phyloP scores from a whole-genome alignment of 2,329 filamentous ascomycete species.

The Phaeosphaeria sp. region DNA sequence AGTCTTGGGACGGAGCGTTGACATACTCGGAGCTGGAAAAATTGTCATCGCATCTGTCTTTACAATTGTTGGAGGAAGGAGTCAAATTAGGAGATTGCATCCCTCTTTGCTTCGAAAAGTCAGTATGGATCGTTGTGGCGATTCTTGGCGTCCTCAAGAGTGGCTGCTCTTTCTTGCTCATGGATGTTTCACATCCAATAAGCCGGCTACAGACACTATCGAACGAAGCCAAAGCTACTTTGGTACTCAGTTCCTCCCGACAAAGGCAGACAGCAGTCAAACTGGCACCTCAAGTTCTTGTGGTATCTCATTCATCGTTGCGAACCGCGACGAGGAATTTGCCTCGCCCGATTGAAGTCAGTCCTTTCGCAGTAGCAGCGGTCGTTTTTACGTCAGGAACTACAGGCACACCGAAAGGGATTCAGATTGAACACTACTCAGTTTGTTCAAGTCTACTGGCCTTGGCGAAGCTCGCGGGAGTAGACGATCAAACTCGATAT shows the following conservation, averaged over 20 bases:
- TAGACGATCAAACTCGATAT: neutral
- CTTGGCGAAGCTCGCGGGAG: neutral
- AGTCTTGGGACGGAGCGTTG: constrained; percentile 6
- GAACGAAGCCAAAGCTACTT: constrained; percentile 17
- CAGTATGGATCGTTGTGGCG: constrained; percentile 33
- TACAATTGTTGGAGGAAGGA: constrained; percentile 5
- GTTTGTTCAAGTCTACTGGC: constrained; percentile 23
- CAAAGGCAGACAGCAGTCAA: neutral
- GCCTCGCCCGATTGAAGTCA: neutral
- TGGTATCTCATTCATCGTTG: neutral
- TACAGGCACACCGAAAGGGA: constrained; percentile 77
- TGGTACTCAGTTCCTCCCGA: neutral
- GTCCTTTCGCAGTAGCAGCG: constrained; percentile 1
- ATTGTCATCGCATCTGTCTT: neutral
- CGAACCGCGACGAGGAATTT: neutral
- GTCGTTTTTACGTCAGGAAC: constrained; percentile 82
- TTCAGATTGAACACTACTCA: constrained; percentile 42
- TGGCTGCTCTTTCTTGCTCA: constrained; percentile 45
- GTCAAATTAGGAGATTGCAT: constrained; percentile 18
- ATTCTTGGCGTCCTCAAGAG: constrained; percentile 52
- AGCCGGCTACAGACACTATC: neutral
- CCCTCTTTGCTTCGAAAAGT: constrained; percentile 30
- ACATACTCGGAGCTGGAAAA: constrained; percentile 23
- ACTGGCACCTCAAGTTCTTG: neutral
- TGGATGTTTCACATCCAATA: constrained; percentile 21